These are phyloP conservation scores for Aspergillus mulundensis DNA, from an alignment of 495 filamentous ascomycete genomes.

Conservation along the genomic window DNA sequence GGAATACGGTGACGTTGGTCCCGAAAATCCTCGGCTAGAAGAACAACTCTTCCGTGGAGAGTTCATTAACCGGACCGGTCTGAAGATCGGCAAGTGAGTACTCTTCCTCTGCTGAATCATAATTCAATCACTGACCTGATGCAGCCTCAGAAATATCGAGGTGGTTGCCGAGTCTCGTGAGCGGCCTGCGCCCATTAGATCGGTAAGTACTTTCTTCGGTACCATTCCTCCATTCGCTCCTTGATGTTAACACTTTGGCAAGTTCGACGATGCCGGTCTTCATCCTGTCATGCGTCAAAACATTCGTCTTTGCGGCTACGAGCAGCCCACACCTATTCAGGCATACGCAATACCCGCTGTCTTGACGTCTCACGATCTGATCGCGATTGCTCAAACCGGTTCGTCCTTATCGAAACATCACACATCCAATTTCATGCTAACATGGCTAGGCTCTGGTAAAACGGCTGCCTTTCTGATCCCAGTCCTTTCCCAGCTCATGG, in stretches of 20 bases:
- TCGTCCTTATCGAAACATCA: conserved; percentile 23
- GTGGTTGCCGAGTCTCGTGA: conserved; percentile 31
- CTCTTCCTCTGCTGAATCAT: neutral
- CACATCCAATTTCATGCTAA: conserved; percentile 1
- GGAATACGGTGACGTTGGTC: conserved; percentile 81
- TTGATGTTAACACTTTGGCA: conserved; percentile 22
- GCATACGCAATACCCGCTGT: conserved; percentile 77
- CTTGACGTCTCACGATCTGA: conserved; percentile 65
- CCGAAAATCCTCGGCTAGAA: conserved; percentile 64
- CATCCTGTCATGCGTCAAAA: conserved; percentile 83
- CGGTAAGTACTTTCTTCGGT: conserved; percentile 25
- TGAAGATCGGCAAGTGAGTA: conserved; percentile 38
- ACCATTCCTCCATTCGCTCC: neutral
- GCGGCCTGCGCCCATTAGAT: conserved; percentile 26
- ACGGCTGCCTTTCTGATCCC: conserved; percentile 91
- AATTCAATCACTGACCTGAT: neutral
- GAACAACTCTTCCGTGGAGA: conserved; percentile 62
- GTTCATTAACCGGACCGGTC: conserved; percentile 38
- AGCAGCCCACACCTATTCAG: conserved; percentile 79
- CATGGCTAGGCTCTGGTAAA: conserved; percentile 78
- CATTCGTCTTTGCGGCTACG: conserved; percentile 61
- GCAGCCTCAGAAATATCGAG: conserved; percentile 31
- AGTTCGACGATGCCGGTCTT: conserved; percentile 74
- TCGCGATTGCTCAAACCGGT: conserved; percentile 93
- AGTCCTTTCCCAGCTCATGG: conserved; percentile 85